phyloP scores from a whole-genome alignment of 2,329 filamentous ascomycete species.

The Bisporella sp. region DNA sequence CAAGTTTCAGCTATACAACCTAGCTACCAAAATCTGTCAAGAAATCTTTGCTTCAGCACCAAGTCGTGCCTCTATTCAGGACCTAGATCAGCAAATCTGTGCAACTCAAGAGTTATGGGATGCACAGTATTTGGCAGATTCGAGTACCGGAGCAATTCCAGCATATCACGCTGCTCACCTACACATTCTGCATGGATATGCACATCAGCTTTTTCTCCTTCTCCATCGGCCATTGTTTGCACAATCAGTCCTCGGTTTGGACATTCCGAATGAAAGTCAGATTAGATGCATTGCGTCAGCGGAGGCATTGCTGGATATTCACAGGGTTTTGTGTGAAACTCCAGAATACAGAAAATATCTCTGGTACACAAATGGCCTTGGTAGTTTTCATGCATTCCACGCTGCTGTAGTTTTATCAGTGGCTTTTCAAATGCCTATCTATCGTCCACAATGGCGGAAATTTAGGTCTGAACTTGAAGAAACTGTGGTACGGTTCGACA shows the following conservation, averaged over 20 bases:
- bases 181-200: conserved; percentile 8
- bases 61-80: conserved; percentile 1
- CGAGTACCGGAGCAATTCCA: conserved; percentile 4
- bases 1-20: conserved; percentile 11
- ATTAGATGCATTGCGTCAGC: conserved; percentile 11
- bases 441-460: conserved; percentile 8
- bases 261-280: conserved; percentile 11
- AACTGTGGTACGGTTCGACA: conserved; percentile 4
- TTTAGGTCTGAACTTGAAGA: conserved; percentile 4
- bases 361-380: conserved; percentile 12
- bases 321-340: conserved; percentile 3
- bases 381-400: conserved; percentile 12
- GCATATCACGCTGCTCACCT: conserved; percentile 6
- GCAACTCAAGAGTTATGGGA: conserved; percentile 7
- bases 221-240: conserved; percentile 13
- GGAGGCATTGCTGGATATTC: conserved; percentile 8
- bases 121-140: conserved; percentile 4
- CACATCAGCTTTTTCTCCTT: conserved; percentile 11
- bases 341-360: conserved; percentile 5
- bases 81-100: conserved; percentile 8
- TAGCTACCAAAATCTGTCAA: conserved; percentile 7
- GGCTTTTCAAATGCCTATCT: conserved; percentile 8
- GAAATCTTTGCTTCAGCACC: conserved; percentile 5
- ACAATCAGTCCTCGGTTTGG: conserved; percentile 10
- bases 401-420: conserved; percentile 9